phyloP scores from a whole-genome alignment of 2,329 filamentous ascomycete genomes.

The Teratosphaeria pseudoeucalypti region DNA sequence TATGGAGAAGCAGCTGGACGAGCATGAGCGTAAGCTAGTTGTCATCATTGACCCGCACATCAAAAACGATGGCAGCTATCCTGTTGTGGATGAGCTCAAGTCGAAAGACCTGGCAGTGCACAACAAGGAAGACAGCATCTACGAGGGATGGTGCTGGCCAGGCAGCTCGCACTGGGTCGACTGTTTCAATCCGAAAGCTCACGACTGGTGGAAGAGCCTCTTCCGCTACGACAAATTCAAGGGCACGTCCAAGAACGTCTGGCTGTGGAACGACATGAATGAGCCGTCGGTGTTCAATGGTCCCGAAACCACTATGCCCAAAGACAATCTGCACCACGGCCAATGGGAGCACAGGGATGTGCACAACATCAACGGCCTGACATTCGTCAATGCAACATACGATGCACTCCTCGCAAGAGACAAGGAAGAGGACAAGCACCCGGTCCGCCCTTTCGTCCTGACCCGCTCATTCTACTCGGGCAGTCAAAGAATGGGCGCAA shows the following conservation, averaged over 20 bases:
- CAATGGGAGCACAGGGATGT: constrained; percentile 95
- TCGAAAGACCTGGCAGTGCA: constrained; percentile 73
- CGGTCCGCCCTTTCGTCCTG: constrained; percentile 70
- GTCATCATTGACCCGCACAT: constrained; percentile 96
- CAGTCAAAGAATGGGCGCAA: constrained; percentile 79
- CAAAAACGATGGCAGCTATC: constrained; percentile 77
- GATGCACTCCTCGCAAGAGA: constrained; percentile 75
- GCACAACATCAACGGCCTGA: constrained; percentile 92
- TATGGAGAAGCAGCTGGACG: constrained; percentile 82
- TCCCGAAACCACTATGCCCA: constrained; percentile 96
- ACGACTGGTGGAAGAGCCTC: constrained; percentile 80
- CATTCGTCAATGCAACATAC: constrained; percentile 89
- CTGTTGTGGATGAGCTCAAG: constrained; percentile 68
- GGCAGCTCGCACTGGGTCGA: constrained; percentile 95
- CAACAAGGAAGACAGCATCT: constrained; percentile 81
- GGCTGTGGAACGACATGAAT: constrained; percentile 99
- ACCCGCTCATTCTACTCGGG: constrained; percentile 89
- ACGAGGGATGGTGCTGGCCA: constrained; percentile 98
- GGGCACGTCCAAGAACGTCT: constrained; percentile 75
- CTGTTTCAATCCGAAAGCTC: constrained; percentile 83
- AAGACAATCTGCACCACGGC: constrained; percentile 86
- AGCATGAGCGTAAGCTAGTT: constrained; percentile 79
- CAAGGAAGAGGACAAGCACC: constrained; percentile 57
- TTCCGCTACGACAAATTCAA: constrained; percentile 86
- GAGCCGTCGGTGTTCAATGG: constrained; percentile 98